phyloP scores from a whole-genome alignment of 768 basidiomycete species.

The Mycena belliarum region DNA sequence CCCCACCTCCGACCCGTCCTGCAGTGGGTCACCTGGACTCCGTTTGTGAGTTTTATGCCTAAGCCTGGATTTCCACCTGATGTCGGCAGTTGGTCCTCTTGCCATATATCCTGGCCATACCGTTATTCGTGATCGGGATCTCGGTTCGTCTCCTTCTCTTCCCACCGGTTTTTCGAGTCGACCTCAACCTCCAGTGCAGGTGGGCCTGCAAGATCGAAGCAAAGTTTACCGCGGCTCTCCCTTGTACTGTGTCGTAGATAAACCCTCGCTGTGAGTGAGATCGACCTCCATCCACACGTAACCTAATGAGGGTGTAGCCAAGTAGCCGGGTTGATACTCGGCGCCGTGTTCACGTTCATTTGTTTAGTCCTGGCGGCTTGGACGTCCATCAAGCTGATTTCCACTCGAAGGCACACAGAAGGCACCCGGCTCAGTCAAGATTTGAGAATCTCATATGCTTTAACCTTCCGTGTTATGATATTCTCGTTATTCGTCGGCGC shows the following conservation, averaged over 20 bases:
- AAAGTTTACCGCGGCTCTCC: slow-evolving; percentile 14
- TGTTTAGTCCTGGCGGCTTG: slow-evolving; percentile 4
- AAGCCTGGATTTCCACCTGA: background rate
- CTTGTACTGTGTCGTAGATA: slow-evolving; percentile 15
- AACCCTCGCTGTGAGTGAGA: background rate
- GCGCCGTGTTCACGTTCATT: slow-evolving; percentile 6
- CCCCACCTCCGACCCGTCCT: background rate
- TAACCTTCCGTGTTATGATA: slow-evolving; percentile 5
- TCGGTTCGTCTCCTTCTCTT: background rate
- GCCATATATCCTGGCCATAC: background rate
- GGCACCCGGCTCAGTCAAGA: slow-evolving; percentile 2
- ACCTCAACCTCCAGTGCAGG: background rate
- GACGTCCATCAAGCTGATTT: slow-evolving; percentile 5
- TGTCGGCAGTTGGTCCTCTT: slow-evolving; percentile 1
- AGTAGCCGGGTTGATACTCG: background rate
- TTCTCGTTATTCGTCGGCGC: slow-evolving; percentile 12
- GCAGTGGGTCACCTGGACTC: slow-evolving; percentile 8
- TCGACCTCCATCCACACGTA: no score
- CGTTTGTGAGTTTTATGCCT: slow-evolving; percentile 3
- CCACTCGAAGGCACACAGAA: background rate
- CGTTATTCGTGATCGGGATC: slow-evolving; percentile 7
- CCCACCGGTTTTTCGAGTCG: background rate
- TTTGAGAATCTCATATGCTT: slow-evolving; percentile 41
- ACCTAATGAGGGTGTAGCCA: slow-evolving; percentile 1
- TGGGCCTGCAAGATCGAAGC: background rate